These are phyloP conservation scores for Penicillium olsonii DNA, from an alignment of 2,329 filamentous ascomycete genomes.

Conservation along the genomic window DNA sequence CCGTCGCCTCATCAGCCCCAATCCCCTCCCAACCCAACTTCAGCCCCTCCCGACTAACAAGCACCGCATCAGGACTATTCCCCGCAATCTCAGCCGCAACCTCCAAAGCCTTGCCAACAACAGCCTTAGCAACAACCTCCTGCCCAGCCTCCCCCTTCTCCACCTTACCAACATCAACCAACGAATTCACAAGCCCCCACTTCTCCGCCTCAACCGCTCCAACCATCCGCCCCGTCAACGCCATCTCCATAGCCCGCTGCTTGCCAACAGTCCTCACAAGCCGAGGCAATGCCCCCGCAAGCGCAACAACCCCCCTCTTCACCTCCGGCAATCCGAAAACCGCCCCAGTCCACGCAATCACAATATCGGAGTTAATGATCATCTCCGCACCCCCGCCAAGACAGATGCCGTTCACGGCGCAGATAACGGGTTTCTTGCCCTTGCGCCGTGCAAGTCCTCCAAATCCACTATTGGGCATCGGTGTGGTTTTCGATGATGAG, in stretches of 20 bases:
- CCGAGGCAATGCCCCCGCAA: slow-evolving; percentile 70
- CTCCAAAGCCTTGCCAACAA: slow-evolving; percentile 52
- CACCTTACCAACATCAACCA: slow-evolving; percentile 41
- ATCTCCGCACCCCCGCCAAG: slow-evolving; percentile 79
- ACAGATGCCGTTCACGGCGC: slow-evolving; percentile 73
- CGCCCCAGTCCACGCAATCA: slow-evolving; percentile 60
- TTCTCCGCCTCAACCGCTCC: slow-evolving; percentile 59
- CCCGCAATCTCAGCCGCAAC: slow-evolving; percentile 63
- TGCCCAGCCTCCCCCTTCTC: slow-evolving; percentile 12
- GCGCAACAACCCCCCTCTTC: slow-evolving; percentile 67
- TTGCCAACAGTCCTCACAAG: slow-evolving; percentile 65
- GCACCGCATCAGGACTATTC: slow-evolving; percentile 74
- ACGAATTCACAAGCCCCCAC: slow-evolving; percentile 73
- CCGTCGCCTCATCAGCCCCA: slow-evolving; percentile 64
- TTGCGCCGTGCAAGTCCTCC: slow-evolving; percentile 47
- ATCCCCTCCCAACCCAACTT: slow-evolving; percentile 71
- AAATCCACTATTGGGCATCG: slow-evolving; percentile 40
- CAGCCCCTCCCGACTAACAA: slow-evolving; percentile 71
- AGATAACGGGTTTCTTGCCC: slow-evolving; percentile 69
- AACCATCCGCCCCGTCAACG: slow-evolving; percentile 64
- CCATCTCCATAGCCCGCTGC: slow-evolving; percentile 73
- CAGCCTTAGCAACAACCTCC: slow-evolving; percentile 21
- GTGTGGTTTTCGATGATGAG: slow-evolving; percentile 10
- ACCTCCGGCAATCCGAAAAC: slow-evolving; percentile 72
- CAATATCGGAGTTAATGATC: slow-evolving; percentile 69